A percentile compares a stretch with the other conserved stretches of the same genome.
Conservation (phyloP, 2,329 filamentous ascomycete genomes). For the Colletotrichum chrysophilum region DNA sequence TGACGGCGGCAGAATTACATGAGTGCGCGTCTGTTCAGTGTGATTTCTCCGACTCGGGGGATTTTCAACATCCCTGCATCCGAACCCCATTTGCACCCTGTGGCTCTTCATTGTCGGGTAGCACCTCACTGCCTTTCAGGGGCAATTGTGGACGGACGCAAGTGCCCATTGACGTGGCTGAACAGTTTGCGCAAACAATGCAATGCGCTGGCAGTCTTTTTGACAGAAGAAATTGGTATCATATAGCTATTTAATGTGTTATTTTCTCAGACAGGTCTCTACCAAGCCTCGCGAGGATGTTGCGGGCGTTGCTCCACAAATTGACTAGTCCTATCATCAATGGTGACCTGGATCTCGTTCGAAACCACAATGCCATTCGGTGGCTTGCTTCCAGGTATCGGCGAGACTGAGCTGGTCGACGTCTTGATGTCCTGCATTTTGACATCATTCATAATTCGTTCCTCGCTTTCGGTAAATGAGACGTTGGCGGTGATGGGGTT, state of each 20-base stretch:
- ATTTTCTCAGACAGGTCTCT: neutral
- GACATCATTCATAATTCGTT: constrained; percentile 47
- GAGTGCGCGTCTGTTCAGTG: neutral
- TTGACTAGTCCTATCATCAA: constrained; percentile 24
- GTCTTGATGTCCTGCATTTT: constrained; percentile 42
- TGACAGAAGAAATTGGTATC: neutral
- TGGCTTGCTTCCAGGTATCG: constrained; percentile 14
- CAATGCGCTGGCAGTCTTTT: neutral
- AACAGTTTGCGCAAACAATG: neutral
- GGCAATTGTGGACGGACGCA: neutral
- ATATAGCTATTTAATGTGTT: neutral
- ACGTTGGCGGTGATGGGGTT: constrained; percentile 39
- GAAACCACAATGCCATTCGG: constrained; percentile 43
- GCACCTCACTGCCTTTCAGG: neutral
- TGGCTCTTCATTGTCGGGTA: neutral
- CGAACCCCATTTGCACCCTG: neutral
- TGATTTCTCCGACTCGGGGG: neutral
- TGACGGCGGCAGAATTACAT: neutral
- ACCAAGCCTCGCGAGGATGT: constrained; percentile 1
- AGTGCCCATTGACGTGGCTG: neutral
- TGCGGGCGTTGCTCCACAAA: neutral
- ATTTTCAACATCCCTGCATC: neutral
- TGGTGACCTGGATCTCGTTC: constrained; percentile 41
- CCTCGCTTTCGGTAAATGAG: constrained; percentile 42
- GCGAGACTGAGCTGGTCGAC: constrained; percentile 19